Evolutionary conservation across 2,329 filamentous ascomycete genomes (phyloP).

Genomic region (Cladosporium velox): DNA sequence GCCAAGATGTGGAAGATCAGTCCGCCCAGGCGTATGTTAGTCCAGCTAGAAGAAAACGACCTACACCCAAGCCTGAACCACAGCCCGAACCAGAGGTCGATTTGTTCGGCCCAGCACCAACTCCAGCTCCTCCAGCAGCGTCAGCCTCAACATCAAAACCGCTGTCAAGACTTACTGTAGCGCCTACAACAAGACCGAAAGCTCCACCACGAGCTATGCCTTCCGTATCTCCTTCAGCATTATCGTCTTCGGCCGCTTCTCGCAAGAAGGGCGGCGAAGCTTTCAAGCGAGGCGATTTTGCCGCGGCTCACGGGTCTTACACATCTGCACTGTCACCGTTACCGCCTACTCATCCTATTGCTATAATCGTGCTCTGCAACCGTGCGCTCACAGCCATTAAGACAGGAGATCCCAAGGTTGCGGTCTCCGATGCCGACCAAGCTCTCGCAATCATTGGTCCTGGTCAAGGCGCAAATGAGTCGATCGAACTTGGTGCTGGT

Average conservation of each 20-base stretch:
- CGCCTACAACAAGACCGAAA: constrained; percentile 48
- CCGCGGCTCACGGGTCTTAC: constrained; percentile 81
- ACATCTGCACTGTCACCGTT: constrained; percentile 72
- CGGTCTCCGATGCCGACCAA: constrained; percentile 79
- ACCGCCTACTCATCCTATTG: constrained; percentile 66
- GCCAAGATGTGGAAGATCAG: constrained; percentile 76
- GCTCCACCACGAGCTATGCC: constrained; percentile 64
- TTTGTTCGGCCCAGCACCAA: constrained; percentile 36
- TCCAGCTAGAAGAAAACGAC: constrained; percentile 75
- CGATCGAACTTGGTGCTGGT: constrained; percentile 65
- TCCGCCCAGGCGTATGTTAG: constrained; percentile 83
- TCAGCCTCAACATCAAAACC: constrained; percentile 29
- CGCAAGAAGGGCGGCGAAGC: constrained; percentile 80
- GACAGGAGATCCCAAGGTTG: constrained; percentile 85
- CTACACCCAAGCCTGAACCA: constrained; percentile 47
- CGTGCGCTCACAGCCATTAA: constrained; percentile 87
- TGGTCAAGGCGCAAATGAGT: constrained; percentile 76
- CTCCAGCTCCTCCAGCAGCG: constrained; percentile 9
- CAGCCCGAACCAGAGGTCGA: constrained; percentile 37
- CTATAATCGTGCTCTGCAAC: constrained; percentile 88
- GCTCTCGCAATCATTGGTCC: constrained; percentile 79
- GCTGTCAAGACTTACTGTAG: constrained; percentile 41
- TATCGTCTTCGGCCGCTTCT: constrained; percentile 75
- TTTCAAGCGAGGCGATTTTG: constrained; percentile 93
- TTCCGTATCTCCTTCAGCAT: constrained; percentile 64